phyloP scores from a whole-genome alignment of 257 asterid species.

The Cruciata laevipes region DNA sequence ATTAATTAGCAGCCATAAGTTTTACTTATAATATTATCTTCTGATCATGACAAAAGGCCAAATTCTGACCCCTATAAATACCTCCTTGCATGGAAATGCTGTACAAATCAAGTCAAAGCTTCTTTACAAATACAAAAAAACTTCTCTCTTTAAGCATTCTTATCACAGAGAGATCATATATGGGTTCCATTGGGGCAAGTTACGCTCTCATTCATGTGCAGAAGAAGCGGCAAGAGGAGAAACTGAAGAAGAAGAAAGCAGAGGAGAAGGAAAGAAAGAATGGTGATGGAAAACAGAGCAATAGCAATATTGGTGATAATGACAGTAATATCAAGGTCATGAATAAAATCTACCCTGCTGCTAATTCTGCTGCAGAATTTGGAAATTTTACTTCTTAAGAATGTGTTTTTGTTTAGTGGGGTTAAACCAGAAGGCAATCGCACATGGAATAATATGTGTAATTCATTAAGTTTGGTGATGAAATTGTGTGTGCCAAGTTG shows the following conservation, averaged over 20 bases:
- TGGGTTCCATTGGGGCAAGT: slow-evolving; percentile 48
- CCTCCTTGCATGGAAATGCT: not conserved
- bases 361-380: not conserved
- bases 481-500: too few relatives aligned
- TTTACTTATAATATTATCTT: not conserved
- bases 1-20: slow-evolving; percentile 5
- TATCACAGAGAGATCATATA: not conserved
- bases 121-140: not conserved
- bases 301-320: not conserved
- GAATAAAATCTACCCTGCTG: not conserved
- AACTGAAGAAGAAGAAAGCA: slow-evolving; percentile 24
- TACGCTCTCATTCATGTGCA: slow-evolving; percentile 35
- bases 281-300: not conserved
- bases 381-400: not conserved
- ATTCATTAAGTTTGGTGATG: too few relatives aligned
- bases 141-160: not conserved
- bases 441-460: not conserved
- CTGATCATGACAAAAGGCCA: not conserved
- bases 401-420: not conserved
- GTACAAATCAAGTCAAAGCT: not conserved
- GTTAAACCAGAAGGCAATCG: not conserved
- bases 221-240: slow-evolving; percentile 32
- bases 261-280: slow-evolving; percentile 23
- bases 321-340: not conserved
- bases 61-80: slow-evolving; percentile 27